phyloP scores from a whole-genome alignment of 306 rosid genomes.

The Vigna nakashimae region DNA sequence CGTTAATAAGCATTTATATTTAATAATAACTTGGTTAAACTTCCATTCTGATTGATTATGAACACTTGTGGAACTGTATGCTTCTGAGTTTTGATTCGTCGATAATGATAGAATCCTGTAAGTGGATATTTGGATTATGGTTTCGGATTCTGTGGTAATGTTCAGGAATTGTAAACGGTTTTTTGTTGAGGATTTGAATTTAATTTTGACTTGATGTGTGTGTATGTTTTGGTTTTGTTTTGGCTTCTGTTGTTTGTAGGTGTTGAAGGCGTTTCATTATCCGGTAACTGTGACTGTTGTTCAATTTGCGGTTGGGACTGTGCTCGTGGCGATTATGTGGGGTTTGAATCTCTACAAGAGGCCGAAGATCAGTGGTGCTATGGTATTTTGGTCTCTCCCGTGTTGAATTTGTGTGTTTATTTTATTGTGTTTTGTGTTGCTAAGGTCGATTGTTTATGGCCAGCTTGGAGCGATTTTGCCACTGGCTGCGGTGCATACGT shows the following conservation, averaged over 20 bases:
- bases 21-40: not conserved
- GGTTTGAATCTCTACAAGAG: constrained; percentile 82
- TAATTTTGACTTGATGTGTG: constrained; percentile 9
- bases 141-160: not conserved
- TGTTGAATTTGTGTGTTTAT: not conserved
- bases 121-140: not conserved
- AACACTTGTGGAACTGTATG: not conserved
- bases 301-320: constrained; percentile 87
- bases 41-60: not conserved
- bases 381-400: constrained; percentile 57
- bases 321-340: constrained; percentile 80
- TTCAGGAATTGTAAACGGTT: not conserved
- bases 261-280: constrained; percentile 78
- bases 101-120: not conserved
- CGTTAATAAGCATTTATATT: not conserved
- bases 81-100: not conserved
- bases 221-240: not conserved
- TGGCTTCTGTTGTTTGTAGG: constrained; percentile 55
- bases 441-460: constrained; percentile 39
- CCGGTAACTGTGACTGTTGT: constrained; percentile 71
- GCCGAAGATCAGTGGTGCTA: constrained; percentile 73
- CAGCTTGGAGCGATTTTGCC: constrained; percentile 91
- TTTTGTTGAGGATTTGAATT: not conserved
- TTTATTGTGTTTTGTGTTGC: constrained; percentile 25
- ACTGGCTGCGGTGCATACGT: constrained; percentile 78